phyloP scores from a whole-genome alignment of 768 basidiomycete species.

The Cyclocybe aegerita region DNA sequence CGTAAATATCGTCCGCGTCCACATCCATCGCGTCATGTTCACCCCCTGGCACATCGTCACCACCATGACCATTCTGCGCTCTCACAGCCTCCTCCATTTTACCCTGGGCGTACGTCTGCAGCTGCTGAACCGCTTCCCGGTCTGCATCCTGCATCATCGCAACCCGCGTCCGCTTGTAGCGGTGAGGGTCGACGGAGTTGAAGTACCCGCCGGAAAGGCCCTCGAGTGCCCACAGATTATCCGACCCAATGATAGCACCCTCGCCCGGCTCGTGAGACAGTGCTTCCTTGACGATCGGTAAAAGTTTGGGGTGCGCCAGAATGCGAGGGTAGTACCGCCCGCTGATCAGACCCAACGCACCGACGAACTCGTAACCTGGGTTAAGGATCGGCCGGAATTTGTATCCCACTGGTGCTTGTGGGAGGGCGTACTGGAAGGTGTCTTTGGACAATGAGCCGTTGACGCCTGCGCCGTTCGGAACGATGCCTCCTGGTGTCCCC shows the following conservation, averaged over 20 bases:
- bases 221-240: conserved; percentile 70
- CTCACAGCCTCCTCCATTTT: conserved; percentile 20
- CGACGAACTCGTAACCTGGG: conserved; percentile 59
- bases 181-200: conserved; percentile 69
- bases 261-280: conserved; percentile 30
- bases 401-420: conserved; percentile 65
- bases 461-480: not conserved
- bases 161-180: conserved; percentile 50
- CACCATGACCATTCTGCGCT: conserved; percentile 12
- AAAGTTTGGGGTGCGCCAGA: conserved; percentile 62
- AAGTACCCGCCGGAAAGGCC: conserved; percentile 65
- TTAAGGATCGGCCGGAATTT: conserved; percentile 67
- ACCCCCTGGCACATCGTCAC: conserved; percentile 4
- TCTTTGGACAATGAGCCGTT: too few relatives aligned
- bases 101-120: conserved; percentile 39
- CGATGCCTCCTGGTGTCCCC: not conserved
- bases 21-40: conserved; percentile 24
- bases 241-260: conserved; percentile 37
- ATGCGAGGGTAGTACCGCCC: conserved; percentile 83
- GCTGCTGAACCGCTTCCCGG: conserved; percentile 38
- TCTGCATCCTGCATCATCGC: conserved; percentile 67
- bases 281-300: conserved; percentile 36
- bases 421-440: conserved; percentile 26
- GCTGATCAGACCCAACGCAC: conserved; percentile 69
- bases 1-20: conserved; percentile 6